These are phyloP conservation scores for Apium graveolens DNA, from an alignment of 129 eudicot genomes.

Conservation along the genomic window DNA sequence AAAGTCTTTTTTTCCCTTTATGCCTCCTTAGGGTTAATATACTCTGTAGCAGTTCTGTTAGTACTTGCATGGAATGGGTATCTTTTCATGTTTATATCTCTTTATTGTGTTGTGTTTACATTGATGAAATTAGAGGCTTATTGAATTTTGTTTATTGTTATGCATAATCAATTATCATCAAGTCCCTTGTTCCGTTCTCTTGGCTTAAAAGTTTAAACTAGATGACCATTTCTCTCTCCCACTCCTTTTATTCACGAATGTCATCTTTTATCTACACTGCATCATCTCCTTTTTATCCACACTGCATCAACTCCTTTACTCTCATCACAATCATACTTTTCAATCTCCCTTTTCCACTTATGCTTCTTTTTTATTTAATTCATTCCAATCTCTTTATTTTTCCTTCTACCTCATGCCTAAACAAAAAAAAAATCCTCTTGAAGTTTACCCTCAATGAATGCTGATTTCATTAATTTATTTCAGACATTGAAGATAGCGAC, in stretches of 20 bases:
- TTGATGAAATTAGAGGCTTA: background rate
- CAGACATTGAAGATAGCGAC: constrained; percentile 55
- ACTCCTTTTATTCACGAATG: background rate
- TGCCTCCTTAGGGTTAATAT: background rate
- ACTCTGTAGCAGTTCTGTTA: background rate
- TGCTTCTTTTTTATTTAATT: background rate
- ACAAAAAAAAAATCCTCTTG: background rate
- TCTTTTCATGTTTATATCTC: background rate
- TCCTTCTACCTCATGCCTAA: background rate
- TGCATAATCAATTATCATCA: background rate
- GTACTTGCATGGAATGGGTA: background rate
- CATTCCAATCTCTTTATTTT: background rate
- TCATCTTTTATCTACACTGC: background rate
- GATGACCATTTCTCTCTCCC: background rate
- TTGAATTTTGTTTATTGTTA: background rate
- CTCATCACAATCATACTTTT: background rate
- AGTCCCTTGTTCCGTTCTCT: background rate
- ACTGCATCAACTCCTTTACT: background rate
- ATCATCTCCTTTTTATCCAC: background rate
- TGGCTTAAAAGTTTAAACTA: background rate
- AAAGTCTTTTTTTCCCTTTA: constrained; percentile 8
- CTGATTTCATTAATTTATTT: background rate
- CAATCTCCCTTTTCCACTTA: background rate
- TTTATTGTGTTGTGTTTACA: background rate
- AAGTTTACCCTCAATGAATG: background rate